phyloP scores from a whole-genome alignment of 192 early-diverging fungal species.

The Phycomyces nitens region DNA sequence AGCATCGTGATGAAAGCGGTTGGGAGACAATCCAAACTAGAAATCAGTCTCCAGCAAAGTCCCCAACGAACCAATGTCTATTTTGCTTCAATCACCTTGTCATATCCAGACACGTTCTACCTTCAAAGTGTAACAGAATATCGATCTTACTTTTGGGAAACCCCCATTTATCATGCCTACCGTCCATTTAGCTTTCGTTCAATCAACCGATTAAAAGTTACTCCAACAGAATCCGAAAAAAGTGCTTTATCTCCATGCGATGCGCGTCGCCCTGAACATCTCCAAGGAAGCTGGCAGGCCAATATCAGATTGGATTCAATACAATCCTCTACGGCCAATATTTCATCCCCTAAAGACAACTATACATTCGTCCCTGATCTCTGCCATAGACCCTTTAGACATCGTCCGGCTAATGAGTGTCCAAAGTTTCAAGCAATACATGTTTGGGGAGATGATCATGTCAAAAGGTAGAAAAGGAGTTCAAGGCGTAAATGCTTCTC shows the following conservation, averaged over 20 bases:
- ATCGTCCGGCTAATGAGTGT: constrained; percentile 2
- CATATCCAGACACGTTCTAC: constrained; percentile 12
- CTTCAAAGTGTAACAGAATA: constrained; percentile 16
- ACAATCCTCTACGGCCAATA: constrained; percentile 8
- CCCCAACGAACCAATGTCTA: constrained; percentile 20
- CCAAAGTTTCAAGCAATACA: constrained; percentile 19
- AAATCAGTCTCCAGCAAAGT: constrained; percentile 17
- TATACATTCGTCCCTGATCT: neutral
- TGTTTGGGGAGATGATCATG: constrained; percentile 28
- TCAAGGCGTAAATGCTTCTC: neutral
- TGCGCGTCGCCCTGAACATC: neutral
- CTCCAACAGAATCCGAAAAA: neutral
- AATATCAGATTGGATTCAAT: constrained; percentile 5
- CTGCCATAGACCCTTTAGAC: constrained; percentile 6
- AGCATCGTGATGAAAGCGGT: constrained; percentile 12
- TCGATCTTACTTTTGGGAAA: constrained; percentile 32
- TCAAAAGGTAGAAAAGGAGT: constrained; percentile 15
- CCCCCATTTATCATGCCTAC: constrained; percentile 19
- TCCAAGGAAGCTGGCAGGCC: constrained; percentile 9
- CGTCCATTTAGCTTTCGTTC: constrained; percentile 21
- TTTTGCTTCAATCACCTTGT: constrained; percentile 17
- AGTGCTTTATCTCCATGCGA: neutral
- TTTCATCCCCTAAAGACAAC: neutral
- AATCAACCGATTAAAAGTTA: constrained; percentile 15
- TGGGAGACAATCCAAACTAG: constrained; percentile 1